phyloP scores from a whole-genome alignment of 2,329 filamentous ascomycete genomes.

The Plectosphaerella sp. region DNA sequence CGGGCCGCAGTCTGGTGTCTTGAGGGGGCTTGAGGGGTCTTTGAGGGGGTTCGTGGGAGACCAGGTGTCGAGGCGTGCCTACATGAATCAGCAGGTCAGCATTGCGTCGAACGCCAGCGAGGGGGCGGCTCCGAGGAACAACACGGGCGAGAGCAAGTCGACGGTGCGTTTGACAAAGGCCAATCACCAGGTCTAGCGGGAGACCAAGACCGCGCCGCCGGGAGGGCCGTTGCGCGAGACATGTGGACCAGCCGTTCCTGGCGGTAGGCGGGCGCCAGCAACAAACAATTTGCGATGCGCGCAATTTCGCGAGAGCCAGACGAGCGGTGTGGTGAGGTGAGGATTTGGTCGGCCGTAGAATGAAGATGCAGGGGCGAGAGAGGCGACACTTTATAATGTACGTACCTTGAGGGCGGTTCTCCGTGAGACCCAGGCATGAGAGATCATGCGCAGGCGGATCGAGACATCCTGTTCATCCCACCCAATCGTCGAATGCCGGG shows the following conservation, averaged over 20 bases:
- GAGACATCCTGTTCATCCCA: constrained; percentile 25
- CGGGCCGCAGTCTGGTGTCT: constrained; percentile 25
- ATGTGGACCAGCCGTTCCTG: no score
- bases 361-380: not conserved
- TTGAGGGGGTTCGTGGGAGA: constrained; percentile 1
- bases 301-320: not conserved
- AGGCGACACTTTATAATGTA: constrained; percentile 2
- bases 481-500: constrained; percentile 26
- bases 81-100: constrained; percentile 9
- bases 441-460: constrained; percentile 21
- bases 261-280: no score
- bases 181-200: not conserved
- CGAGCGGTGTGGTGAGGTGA: not conserved
- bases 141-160: not conserved
- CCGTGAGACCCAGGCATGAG: constrained; percentile 24
- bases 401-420: constrained; percentile 16
- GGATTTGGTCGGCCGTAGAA: not conserved
- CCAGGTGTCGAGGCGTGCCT: constrained; percentile 7
- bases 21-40: constrained; percentile 17
- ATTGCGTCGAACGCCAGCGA: not conserved
- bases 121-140: not conserved
- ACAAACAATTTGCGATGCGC: constrained; percentile 1
- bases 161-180: not conserved
- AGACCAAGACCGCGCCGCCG: not conserved
- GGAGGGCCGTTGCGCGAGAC: constrained; percentile 5